phyloP scores from a whole-genome alignment of 225 moss, liverwort and hornwort species.

The Pseudisothecium myosuroides region DNA sequence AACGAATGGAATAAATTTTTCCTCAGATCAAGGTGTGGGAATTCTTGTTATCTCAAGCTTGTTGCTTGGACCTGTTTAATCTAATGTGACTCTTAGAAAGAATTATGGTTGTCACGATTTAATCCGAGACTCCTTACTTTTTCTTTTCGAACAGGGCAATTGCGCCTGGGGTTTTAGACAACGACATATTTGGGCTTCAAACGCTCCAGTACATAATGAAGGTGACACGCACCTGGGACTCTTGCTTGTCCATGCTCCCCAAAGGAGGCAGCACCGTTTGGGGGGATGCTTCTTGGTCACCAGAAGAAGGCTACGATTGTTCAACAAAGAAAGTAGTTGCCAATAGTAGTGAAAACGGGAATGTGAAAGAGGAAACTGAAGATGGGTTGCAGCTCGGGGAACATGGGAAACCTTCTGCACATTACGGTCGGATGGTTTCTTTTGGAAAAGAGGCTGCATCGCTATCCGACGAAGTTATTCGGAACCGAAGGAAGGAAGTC shows the following conservation, averaged over 20 bases:
- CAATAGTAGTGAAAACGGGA: neutral
- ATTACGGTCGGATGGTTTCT: slow-evolving; percentile 83
- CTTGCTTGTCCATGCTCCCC: slow-evolving; percentile 91
- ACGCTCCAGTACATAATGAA: slow-evolving; percentile 93
- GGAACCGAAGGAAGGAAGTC: slow-evolving; percentile 10
- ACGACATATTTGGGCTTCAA: slow-evolving; percentile 82
- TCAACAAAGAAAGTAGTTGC: neutral
- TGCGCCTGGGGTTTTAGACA: slow-evolving; percentile 85
- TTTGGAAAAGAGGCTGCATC: slow-evolving; percentile 76
- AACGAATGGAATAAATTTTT: neutral
- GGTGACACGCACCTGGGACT: slow-evolving; percentile 95
- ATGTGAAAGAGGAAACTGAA: neutral
- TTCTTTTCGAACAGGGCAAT: slow-evolving; percentile 52
- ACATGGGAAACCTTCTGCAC: slow-evolving; percentile 71
- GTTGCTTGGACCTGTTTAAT: neutral
- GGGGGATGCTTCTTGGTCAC: slow-evolving; percentile 89
- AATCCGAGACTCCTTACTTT: neutral
- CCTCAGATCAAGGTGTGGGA: neutral
- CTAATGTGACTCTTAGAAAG: neutral
- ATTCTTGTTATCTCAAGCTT: neutral
- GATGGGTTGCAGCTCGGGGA: slow-evolving; percentile 27
- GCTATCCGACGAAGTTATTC: slow-evolving; percentile 24
- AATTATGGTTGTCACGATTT: neutral
- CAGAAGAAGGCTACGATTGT: slow-evolving; percentile 93
- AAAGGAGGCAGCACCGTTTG: slow-evolving; percentile 81